These are phyloP conservation scores for Fusarium humuli DNA, from an alignment of 2,329 filamentous ascomycete species.

Conservation along the genomic window DNA sequence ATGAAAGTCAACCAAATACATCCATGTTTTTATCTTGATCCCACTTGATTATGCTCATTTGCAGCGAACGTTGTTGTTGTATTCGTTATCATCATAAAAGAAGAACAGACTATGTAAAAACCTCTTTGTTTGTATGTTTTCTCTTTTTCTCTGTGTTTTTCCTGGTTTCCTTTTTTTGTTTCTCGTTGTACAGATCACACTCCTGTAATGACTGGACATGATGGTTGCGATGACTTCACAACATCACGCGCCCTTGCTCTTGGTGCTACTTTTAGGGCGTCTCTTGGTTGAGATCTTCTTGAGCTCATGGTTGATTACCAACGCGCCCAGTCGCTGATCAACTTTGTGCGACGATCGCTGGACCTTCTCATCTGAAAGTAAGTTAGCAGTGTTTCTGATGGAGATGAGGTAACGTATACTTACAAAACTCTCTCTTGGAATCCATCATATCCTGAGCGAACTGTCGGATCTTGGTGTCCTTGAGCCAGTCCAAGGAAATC, in stretches of 20 bases:
- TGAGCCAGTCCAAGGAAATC: conserved; percentile 54
- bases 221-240: conserved; percentile 25
- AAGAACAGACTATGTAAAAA: conserved; percentile 13
- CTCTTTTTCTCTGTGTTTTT: conserved; percentile 23
- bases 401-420: conserved; percentile 25
- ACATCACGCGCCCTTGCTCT: conserved; percentile 47
- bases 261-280: conserved; percentile 44
- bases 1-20: conserved; percentile 30
- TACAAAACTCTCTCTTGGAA: conserved; percentile 53
- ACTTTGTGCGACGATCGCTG: conserved; percentile 49
- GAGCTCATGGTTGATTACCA: conserved; percentile 55
- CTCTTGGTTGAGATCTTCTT: conserved; percentile 55
- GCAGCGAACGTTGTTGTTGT: conserved; percentile 37
- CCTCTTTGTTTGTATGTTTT: conserved; percentile 23
- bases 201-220: conserved; percentile 38
- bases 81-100: conserved; percentile 34
- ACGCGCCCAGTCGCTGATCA: conserved; percentile 50
- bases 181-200: conserved; percentile 14
- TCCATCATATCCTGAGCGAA: conserved; percentile 50
- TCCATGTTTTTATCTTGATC: conserved; percentile 18
- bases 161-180: conserved; percentile 12
- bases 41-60: conserved; percentile 9
- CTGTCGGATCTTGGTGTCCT: conserved; percentile 47
- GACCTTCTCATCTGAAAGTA: conserved; percentile 47
- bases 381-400: conserved; percentile 32